These are phyloP conservation scores for Sugiyamaella floridensis DNA, from an alignment of 805 yeast genomes.

Conservation along the genomic window DNA sequence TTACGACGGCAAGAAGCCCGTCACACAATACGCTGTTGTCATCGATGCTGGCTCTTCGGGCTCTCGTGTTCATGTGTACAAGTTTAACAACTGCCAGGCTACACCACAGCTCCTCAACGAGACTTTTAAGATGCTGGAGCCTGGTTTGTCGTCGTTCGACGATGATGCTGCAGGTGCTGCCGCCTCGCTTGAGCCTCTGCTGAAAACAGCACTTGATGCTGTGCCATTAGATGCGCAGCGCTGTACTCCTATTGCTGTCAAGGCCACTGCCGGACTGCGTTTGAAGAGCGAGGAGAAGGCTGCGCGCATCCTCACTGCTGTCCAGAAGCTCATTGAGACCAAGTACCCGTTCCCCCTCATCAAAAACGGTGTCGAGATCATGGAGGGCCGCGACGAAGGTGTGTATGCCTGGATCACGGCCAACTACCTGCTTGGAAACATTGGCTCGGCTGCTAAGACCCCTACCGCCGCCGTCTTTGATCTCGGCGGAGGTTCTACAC, in stretches of 20 bases:
- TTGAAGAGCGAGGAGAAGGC: conserved; percentile 72
- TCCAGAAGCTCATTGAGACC: conserved; percentile 62
- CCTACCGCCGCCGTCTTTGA: conserved; percentile 97
- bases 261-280: conserved; percentile 97
- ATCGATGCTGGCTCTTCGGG: conserved; percentile 98
- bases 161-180: conserved; percentile 83
- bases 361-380: conserved; percentile 78
- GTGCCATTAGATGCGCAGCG: conserved; percentile 67
- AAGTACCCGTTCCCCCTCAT: conserved; percentile 92
- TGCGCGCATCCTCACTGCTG: conserved; percentile 63
- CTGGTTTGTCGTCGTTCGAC: conserved; percentile 84
- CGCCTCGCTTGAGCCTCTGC: conserved; percentile 73
- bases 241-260: conserved; percentile 93
- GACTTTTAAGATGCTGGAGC: conserved; percentile 80
- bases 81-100: conserved; percentile 76
- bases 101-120: conserved; percentile 80
- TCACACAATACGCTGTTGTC: conserved; percentile 75
- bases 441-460: conserved; percentile 62
- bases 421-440: conserved; percentile 86
- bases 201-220: conserved; percentile 63
- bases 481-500: conserved; percentile 97
- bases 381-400: conserved; percentile 97
- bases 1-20: conserved; percentile 34
- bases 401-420: conserved; percentile 98
- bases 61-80: conserved; percentile 89